Percentiles rank a stretch among this genome's conserved stretches.
These are phyloP conservation scores for Ceratobasidium sp. DNA, from an alignment of 1,284 basidiomycete species.

Conservation along the genomic window DNA sequence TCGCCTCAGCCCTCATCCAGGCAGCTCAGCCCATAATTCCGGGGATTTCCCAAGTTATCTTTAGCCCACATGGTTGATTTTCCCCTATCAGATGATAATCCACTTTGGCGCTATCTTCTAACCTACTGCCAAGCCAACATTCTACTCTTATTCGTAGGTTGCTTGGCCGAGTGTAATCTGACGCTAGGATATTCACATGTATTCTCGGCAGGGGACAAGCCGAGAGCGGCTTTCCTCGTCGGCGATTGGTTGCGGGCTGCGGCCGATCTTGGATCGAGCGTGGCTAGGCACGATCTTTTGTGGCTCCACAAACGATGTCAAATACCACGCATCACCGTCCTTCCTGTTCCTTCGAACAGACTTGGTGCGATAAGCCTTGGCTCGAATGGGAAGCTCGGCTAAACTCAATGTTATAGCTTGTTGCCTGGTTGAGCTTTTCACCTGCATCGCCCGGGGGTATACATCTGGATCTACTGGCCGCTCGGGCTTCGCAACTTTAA, in stretches of 20 bases:
- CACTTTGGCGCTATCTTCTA: not conserved
- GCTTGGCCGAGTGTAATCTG: not conserved
- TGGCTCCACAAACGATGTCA: not conserved
- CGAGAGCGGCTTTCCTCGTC: not conserved
- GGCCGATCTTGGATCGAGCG: slow-evolving; percentile 7
- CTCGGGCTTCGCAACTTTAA: slow-evolving; percentile 10
- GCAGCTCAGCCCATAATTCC: not conserved
- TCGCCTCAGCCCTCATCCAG: not conserved
- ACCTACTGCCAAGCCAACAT: not conserved
- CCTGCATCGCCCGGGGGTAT: slow-evolving; percentile 5
- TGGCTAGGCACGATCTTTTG: slow-evolving; percentile 17
- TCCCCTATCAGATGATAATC: not conserved
- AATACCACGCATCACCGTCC: slow-evolving; percentile 3
- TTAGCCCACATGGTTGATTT: not conserved
- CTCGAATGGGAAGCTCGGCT: slow-evolving; percentile 35
- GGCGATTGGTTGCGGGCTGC: not conserved
- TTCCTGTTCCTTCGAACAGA: slow-evolving; percentile 8
- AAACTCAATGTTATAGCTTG: slow-evolving; percentile 17
- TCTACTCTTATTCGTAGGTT: not conserved
- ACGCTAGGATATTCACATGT: slow-evolving; percentile 1
- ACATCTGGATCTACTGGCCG: slow-evolving; percentile 1
- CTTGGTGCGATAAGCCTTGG: slow-evolving; percentile 21
- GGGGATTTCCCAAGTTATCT: not conserved
- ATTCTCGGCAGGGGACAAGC: not conserved
- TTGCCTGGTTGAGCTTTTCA: slow-evolving; percentile 19